Evolutionary conservation across 139 green algal genomes (phyloP).

Genomic region (Closterium sp.): DNA sequence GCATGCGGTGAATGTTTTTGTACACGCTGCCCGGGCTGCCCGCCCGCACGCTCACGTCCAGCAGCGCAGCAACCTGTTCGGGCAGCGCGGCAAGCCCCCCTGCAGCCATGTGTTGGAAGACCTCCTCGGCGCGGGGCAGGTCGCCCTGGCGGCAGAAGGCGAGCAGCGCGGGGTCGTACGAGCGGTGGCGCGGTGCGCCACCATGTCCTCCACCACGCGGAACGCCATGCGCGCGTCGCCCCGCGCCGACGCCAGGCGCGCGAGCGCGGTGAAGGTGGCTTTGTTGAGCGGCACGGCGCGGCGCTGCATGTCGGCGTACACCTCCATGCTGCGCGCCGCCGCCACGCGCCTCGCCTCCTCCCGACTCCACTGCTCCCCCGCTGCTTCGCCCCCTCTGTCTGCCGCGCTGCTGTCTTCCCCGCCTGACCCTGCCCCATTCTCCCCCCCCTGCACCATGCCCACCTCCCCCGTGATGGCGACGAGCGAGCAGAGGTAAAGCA

Average conservation of each 20-base stretch:
- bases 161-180: conserved; percentile 46
- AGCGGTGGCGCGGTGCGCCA: conserved; percentile 34
- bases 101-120: conserved; percentile 39
- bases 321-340: conserved; percentile 11
- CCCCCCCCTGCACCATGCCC: neutral
- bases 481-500: conserved; percentile 36
- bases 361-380: neutral
- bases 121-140: conserved; percentile 18
- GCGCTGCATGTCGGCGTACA: conserved; percentile 23
- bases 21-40: conserved; percentile 47
- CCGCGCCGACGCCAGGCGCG: conserved; percentile 24
- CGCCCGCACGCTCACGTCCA: neutral
- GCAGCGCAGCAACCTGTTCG: conserved; percentile 30
- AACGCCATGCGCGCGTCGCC: conserved; percentile 41
- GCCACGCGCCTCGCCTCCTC: neutral
- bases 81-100: conserved; percentile 15
- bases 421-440: conserved; percentile 6
- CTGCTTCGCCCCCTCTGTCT: neutral
- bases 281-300: conserved; percentile 36
- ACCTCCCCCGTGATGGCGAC: conserved; percentile 19
- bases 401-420: neutral
- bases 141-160: conserved; percentile 39
- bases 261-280: conserved; percentile 52
- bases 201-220: conserved; percentile 42
- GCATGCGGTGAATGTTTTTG: conserved; percentile 27